These are phyloP conservation scores for Kazachstania viticola DNA, from an alignment of 805 yeast genomes.

Conservation along the genomic window DNA sequence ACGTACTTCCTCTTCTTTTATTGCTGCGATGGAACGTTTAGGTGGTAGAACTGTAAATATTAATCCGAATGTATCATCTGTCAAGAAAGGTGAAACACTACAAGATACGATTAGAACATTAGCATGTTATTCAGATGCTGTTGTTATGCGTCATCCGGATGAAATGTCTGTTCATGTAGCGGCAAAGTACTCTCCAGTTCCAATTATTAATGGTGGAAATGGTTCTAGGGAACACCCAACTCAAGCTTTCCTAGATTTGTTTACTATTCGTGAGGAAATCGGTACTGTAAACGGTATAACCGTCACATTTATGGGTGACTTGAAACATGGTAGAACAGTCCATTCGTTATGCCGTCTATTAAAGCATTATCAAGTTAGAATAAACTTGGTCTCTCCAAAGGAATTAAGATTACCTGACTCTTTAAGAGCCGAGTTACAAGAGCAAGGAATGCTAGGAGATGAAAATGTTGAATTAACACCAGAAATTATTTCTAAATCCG, in stretches of 20 bases:
- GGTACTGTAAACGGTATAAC: slow-evolving; percentile 98
- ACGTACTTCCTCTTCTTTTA: slow-evolving; percentile 91
- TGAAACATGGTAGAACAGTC: slow-evolving; percentile 96
- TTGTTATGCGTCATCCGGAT: slow-evolving; percentile 92
- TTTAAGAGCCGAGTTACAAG: slow-evolving; percentile 52
- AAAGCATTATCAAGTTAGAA: slow-evolving; percentile 83
- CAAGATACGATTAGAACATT: slow-evolving; percentile 93
- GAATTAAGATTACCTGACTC: slow-evolving; percentile 76
- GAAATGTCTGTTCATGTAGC: slow-evolving; percentile 89
- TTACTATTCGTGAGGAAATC: slow-evolving; percentile 96
- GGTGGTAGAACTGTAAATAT: slow-evolving; percentile 95
- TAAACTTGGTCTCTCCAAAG: slow-evolving; percentile 84
- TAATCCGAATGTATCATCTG: slow-evolving; percentile 79
- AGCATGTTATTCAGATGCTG: slow-evolving; percentile 93
- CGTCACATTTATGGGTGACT: slow-evolving; percentile 97
- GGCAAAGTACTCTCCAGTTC: slow-evolving; percentile 92
- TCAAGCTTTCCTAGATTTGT: slow-evolving; percentile 93
- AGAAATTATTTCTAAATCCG: slow-evolving; percentile 79
- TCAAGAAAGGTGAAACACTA: slow-evolving; percentile 94
- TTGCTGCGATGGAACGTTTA: slow-evolving; percentile 98
- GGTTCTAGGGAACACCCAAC: slow-evolving; percentile 98
- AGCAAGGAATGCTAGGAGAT: slow-evolving; percentile 54
- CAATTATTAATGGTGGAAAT: slow-evolving; percentile 95
- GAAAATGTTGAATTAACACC: slow-evolving; percentile 74
- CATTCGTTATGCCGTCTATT: slow-evolving; percentile 89